These are phyloP conservation scores for Amphibolis antarctica DNA, from an alignment of 106 monocot species.

Conservation along the genomic window DNA sequence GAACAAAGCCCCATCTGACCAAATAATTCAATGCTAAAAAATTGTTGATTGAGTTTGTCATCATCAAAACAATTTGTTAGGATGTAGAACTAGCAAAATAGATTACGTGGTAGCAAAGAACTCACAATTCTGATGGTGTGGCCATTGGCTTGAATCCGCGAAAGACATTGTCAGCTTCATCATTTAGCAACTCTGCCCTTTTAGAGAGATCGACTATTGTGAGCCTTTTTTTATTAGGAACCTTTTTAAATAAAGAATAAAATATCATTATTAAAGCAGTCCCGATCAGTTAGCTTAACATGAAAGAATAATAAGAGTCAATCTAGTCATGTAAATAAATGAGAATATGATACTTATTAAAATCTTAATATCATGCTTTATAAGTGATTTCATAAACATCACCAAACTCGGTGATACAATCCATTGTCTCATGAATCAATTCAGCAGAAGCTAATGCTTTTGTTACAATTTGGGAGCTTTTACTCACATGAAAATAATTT, in stretches of 20 bases:
- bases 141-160: slow-evolving; percentile 59
- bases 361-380: too few species aligned
- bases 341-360: too few species aligned
- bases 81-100: not conserved
- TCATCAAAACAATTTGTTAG: not conserved
- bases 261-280: not conserved
- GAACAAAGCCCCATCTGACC: not conserved
- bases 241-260: slow-evolving; percentile 3
- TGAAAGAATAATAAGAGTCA: not conserved
- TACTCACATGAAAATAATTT: too few species aligned
- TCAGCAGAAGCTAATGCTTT: too few species aligned
- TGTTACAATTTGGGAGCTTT: too few species aligned
- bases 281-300: not conserved
- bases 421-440: too few species aligned
- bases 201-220: slow-evolving; percentile 42
- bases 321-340: not conserved
- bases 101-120: not conserved
- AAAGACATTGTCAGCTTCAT: slow-evolving; percentile 51
- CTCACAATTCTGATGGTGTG: slow-evolving; percentile 60
- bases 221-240: slow-evolving; percentile 39
- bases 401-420: too few species aligned
- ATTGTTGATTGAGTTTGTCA: not conserved
- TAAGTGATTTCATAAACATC: too few species aligned
- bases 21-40: not conserved
- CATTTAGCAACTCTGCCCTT: slow-evolving; percentile 63